These are phyloP conservation scores for Ettlia oleoabundans DNA, from an alignment of 139 green algal species.

Conservation along the genomic window DNA sequence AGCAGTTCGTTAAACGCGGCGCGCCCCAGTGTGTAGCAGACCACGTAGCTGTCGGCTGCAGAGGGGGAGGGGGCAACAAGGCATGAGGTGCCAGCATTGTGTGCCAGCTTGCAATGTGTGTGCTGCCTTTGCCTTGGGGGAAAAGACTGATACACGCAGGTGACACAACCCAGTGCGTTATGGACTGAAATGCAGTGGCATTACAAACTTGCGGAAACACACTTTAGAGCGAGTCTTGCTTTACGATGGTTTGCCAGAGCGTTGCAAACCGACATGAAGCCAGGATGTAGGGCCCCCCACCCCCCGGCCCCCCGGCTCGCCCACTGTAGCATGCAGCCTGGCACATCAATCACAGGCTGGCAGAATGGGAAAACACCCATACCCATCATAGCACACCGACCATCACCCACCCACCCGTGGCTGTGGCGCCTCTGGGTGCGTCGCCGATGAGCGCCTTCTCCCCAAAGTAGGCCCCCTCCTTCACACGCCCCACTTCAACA, in stretches of 20 bases:
- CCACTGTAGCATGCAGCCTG: no score
- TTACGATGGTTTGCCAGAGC: no score
- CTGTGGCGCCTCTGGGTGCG: conserved; percentile 32
- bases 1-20: conserved; percentile 85
- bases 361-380: not conserved
- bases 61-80: not conserved
- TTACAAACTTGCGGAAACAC: no score
- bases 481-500: conserved; percentile 40
- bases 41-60: conserved; percentile 59
- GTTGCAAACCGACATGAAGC: no score
- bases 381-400: not conserved
- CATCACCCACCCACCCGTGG: not conserved
- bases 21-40: conserved; percentile 72
- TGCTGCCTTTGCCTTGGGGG: no score
- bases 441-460: conserved; percentile 77
- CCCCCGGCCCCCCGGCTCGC: no score
- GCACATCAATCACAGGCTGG: not conserved
- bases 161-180: no score
- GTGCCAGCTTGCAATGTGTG: no score
- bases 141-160: no score
- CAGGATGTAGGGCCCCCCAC: no score
- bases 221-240: no score
- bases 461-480: conserved; percentile 76
- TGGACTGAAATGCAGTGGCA: no score
- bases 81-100: not conserved